Conservation (phyloP, 139 green algal genomes). For the Yamagishiella unicocca region DNA sequence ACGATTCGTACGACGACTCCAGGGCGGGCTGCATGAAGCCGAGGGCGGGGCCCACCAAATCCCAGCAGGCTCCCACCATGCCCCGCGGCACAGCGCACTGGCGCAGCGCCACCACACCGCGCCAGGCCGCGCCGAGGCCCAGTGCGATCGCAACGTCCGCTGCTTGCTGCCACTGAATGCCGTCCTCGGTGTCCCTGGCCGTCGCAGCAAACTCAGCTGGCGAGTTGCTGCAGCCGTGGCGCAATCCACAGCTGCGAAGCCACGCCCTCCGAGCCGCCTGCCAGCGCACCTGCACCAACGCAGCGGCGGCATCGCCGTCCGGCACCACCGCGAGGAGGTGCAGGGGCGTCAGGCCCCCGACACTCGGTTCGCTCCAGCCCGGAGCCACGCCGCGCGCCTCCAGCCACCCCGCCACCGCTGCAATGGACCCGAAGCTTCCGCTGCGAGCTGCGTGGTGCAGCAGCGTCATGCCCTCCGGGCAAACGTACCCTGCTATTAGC, state of each 20-base stretch:
- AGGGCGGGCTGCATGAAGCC: background rate
- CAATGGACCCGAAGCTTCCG: background rate
- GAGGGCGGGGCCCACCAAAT: background rate
- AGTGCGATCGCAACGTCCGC: background rate
- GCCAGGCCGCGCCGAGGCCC: background rate
- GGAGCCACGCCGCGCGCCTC: background rate
- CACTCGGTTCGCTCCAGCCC: background rate
- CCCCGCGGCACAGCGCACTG: background rate
- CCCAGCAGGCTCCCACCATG: background rate
- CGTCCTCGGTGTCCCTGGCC: background rate
- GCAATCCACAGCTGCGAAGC: background rate
- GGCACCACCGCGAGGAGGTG: slow-evolving; percentile 13
- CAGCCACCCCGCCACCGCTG: slow-evolving; percentile 12
- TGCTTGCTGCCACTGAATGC: background rate
- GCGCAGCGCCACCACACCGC: background rate
- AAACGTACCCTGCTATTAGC: background rate
- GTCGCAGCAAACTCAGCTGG: background rate
- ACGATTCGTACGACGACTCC: slow-evolving; percentile 2
- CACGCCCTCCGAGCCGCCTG: background rate
- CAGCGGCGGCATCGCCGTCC: background rate
- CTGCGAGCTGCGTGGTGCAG: slow-evolving; percentile 15
- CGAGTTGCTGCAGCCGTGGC: background rate
- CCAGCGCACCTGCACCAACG: slow-evolving; percentile 20
- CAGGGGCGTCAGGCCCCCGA: slow-evolving; percentile 1
- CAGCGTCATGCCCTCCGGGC: slow-evolving; percentile 2